Base-by-base conservation (phyloP, 2,329 filamentous ascomycete genomes). In the Fusarium odoratissimum region DNA sequence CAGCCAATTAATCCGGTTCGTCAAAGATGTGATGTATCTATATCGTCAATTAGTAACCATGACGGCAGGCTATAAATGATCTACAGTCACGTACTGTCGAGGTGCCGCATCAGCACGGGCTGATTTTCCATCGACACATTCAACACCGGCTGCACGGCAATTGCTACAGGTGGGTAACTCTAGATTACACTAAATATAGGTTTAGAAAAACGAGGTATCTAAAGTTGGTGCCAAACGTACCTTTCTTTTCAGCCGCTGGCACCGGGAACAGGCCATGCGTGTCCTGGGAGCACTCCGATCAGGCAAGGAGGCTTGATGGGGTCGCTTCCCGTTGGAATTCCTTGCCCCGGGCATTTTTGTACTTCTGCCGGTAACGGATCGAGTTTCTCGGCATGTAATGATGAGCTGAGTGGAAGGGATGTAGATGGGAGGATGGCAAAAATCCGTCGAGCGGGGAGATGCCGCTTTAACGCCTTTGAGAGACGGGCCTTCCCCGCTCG, bases 201-300 rank as follows among this genome's bases (percentile, higher is more conserved):
- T 40, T 55, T 45, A 35, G 23, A 14, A 30, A 30, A n/a, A 2
- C 3, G 4, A 40, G 2, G 3, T 16, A 35, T 25, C 13, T 4
- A 42, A 1, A 28, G 7, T 30, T 19, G 21, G n/a, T 21, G 3
- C 3, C 19, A 25, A 19, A 69, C 80, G 30, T 78, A 85, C 84
- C 49, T 82, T 82, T 73, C 87, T 87, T 77, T 88, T 88, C 31
- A 86, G 81, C 45, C 84, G 79, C 66, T 88, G 86, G 61, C 86
- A 88, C 9, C 81, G 77, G 23, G 76, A 72, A 71, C 78, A 79
- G 1, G 79, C 76, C 49, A 83, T 71, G 10, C 78, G 74, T 17
- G 49, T 54, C 33, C 49, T 54, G 25, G 49, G 49, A 19, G 49
- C 49, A 54, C 35, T 40, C 25, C 49, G 35, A n/a, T 28, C 35